These are phyloP conservation scores for Trichoderma endophyticum DNA, from an alignment of 2,329 filamentous ascomycete species.

Conservation along the genomic window DNA sequence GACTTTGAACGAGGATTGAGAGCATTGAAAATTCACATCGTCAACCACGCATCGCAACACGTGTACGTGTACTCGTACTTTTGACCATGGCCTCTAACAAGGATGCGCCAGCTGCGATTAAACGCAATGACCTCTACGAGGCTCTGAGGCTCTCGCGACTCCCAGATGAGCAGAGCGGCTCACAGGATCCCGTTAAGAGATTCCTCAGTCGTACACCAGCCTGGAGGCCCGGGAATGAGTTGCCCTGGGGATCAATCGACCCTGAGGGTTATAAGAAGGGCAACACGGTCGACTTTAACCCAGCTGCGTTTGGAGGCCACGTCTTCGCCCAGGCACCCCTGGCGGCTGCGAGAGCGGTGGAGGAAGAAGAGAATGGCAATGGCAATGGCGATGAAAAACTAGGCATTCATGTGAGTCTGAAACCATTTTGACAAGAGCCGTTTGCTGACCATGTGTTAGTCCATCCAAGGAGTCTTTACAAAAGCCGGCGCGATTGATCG, in stretches of 20 bases:
- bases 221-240: conserved; percentile 32
- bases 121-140: conserved; percentile 31
- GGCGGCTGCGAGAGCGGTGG: conserved; percentile 34
- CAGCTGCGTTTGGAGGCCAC: conserved; percentile 33
- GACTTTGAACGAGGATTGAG: not conserved
- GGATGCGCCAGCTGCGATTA: not conserved
- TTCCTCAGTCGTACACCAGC: conserved; percentile 35
- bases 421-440: not conserved
- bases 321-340: conserved; percentile 39
- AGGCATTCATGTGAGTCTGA: conserved; percentile 39
- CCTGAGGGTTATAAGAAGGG: not conserved
- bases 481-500: conserved; percentile 45
- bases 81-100: not conserved
- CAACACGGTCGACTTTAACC: not conserved
- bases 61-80: not conserved
- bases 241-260: conserved; percentile 29
- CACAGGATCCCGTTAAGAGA: conserved; percentile 19
- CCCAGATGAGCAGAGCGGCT: conserved; percentile 17
- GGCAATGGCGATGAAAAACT: conserved; percentile 23
- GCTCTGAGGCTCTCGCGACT: conserved; percentile 29
- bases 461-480: conserved; percentile 56
- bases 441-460: conserved; percentile 33
- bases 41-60: not conserved
- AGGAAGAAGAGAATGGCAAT: conserved; percentile 24
- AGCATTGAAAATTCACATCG: not conserved